Evolutionary conservation across 805 yeast species (phyloP), one percentile per base, ranked within the genome.

Genomic region (Nakazawaea pomicola): DNA sequence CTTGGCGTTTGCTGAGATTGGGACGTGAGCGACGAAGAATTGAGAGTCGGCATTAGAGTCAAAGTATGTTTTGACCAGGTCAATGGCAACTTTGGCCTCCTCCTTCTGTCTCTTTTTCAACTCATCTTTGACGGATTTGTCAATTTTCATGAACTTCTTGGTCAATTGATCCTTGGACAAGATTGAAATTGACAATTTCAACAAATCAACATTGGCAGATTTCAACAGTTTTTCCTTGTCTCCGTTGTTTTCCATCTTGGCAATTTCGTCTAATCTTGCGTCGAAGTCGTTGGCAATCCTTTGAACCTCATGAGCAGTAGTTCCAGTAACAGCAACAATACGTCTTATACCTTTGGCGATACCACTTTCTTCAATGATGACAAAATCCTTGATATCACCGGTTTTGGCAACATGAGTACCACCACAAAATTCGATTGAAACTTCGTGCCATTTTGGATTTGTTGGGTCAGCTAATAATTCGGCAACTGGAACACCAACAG

Each of bases 291-390:
- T 55, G 39, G 97, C 96, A 49, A 83, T 60, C 60, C 86, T 75
- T 72, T 93, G 96, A 39, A 89, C 97, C 54, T 80, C 91, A 54
- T 77, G 80, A 12, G 99, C 98, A 49, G 80, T 95, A 40, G 77
- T 70, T 36, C 98, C 98, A 14, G 97, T 85, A 39, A 93, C 96
- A 20, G 96, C 98, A 44, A 93, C 96, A 60, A 93, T 85, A 74
- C 99, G 87, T 68, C 99, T 81, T 48, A 89, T 88, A 66, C 99
- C 99, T 70, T 93, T 93, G 46, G 99, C 98, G 62, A 93, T 93
- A 65, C 99, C 98, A 49, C 87, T 78, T 67, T 93, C 99, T 70
- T 93, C 99, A 48, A 83, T 70, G 41, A 93, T 76, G 27, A 93
- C 86, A 49, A 93, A 76, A 51, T 86, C 91, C 62, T 89, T 89